Conservation (phyloP, 1,139 yeast genomes). For the Kodamaea suecica region DNA sequence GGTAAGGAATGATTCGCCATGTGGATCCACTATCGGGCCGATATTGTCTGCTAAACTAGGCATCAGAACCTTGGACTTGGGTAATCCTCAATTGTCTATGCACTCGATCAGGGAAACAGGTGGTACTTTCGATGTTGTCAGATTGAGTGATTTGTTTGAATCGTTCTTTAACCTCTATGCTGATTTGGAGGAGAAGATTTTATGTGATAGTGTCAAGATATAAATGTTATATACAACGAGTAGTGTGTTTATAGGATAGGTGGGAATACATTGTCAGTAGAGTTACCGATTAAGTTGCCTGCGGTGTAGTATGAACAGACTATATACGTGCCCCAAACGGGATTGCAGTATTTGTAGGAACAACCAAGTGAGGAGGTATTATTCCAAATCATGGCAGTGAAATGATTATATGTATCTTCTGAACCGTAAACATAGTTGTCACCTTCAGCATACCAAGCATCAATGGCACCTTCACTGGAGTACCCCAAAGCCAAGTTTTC, state of each 20-base stretch:
- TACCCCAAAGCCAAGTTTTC: conserved; percentile 60
- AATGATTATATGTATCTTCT: conserved; percentile 16
- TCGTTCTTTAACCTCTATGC: conserved; percentile 51
- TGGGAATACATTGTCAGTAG: conserved; percentile 27
- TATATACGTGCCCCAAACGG: conserved; percentile 51
- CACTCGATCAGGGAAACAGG: conserved; percentile 95
- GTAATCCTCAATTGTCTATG: conserved; percentile 94
- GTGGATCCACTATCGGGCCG: conserved; percentile 98
- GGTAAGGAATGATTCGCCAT: conserved; percentile 86
- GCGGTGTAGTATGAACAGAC: conserved; percentile 61
- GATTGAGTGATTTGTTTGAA: conserved; percentile 58
- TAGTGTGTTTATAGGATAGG: conserved; percentile 5
- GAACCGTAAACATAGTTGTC: conserved; percentile 40
- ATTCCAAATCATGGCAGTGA: conserved; percentile 23
- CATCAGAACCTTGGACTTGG: conserved; percentile 83
- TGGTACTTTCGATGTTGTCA: conserved; percentile 70
- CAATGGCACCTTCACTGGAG: conserved; percentile 46
- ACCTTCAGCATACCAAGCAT: conserved; percentile 67
- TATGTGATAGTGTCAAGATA: conserved; percentile 23
- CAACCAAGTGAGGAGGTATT: conserved; percentile 18
- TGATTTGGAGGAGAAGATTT: conserved; percentile 27
- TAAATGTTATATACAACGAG: no score
- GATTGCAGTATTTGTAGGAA: conserved; percentile 21
- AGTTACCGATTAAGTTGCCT: conserved; percentile 53
- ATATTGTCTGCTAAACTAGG: conserved; percentile 87